Conservation (phyloP, 225 moss, liverwort and hornwort genomes). For the Climacium dendroides region DNA sequence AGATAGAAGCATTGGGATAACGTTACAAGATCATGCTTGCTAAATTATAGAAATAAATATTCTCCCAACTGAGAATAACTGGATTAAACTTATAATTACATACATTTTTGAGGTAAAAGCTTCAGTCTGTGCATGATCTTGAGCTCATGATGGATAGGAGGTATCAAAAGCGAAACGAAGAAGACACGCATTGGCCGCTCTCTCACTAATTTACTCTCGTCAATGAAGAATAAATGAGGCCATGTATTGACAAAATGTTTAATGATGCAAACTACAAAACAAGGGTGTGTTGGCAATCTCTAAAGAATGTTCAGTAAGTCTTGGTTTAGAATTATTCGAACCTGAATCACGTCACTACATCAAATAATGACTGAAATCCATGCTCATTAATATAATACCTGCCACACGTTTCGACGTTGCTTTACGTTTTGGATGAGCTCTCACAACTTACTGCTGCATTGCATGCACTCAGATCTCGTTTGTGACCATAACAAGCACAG, state of each 20-base stretch:
- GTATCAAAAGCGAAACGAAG: not conserved
- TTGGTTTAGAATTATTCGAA: not conserved
- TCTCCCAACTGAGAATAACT: not conserved
- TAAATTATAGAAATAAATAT: not conserved
- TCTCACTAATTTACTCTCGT: not conserved
- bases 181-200: not conserved
- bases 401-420: not conserved
- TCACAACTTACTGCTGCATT: not conserved
- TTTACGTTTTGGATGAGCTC: not conserved
- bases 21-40: not conserved
- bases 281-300: too few relatives aligned
- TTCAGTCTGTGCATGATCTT: not conserved
- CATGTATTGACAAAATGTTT: not conserved
- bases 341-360: not conserved
- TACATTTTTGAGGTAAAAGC: not conserved
- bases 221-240: not conserved
- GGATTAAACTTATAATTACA: not conserved
- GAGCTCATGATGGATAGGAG: not conserved
- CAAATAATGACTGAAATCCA: not conserved
- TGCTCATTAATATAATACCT: not conserved
- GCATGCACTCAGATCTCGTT: not conserved
- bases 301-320: not conserved
- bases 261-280: too few relatives aligned
- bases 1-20: not conserved
- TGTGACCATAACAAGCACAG: not conserved